Conservation (phyloP, 2,329 filamentous ascomycete genomes). For the Xylariaceae sp. region DNA sequence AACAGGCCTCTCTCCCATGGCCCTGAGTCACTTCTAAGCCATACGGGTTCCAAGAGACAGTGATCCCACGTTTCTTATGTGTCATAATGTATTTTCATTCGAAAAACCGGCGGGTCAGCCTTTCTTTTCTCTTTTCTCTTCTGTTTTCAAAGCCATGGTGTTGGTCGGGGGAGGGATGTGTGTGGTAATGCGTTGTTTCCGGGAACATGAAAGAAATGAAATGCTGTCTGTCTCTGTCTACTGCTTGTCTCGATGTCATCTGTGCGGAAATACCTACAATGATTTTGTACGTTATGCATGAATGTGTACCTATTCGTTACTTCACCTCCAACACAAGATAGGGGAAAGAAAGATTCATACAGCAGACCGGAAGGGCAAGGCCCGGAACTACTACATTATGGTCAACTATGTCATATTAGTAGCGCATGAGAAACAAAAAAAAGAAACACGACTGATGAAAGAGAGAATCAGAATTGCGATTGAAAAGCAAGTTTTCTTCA, state of each 20-base stretch:
- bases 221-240: too few relatives aligned
- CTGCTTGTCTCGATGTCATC: too few relatives aligned
- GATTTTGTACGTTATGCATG: neutral
- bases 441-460: neutral
- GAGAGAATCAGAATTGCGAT: too few relatives aligned
- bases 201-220: too few relatives aligned
- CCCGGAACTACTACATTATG: neutral
- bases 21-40: too few relatives aligned
- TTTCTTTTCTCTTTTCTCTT: too few relatives aligned
- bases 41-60: too few relatives aligned
- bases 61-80: too few relatives aligned
- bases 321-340: neutral
- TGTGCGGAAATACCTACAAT: neutral
- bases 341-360: neutral
- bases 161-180: neutral
- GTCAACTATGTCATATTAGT: neutral
- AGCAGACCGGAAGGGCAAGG: neutral
- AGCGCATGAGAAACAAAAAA: neutral
- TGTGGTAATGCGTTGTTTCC: too few relatives aligned
- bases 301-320: neutral
- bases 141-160: neutral
- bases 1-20: neutral
- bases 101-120: too few relatives aligned
- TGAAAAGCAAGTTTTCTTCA: too few relatives aligned
- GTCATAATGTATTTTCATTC: too few relatives aligned